Base-by-base conservation (phyloP, 805 yeast species). In the Saccharomycopsis selenospora region DNA sequence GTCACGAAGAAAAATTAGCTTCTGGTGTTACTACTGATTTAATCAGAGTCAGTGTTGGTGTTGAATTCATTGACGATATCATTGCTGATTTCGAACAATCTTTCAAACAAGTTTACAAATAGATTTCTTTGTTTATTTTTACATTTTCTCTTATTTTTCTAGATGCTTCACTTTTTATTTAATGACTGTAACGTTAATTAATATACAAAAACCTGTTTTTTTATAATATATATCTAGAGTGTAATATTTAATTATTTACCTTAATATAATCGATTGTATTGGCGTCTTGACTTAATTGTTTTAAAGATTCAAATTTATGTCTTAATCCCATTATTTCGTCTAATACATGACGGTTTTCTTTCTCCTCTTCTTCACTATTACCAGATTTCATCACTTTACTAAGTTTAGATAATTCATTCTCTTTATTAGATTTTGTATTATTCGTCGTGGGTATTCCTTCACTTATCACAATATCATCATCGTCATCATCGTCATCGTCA, bases 21-120 rank as follows among this genome's bases (percentile, higher is more conserved):
- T 74, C 95, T 44, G 97, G 97, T 67, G 97, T 91, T 50, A 77
- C 93, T 48, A 81, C 84, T 59, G 96, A 87, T 56, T 76, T 88
- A 61, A 80, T 91, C 59, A 82, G 99, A 71, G 82, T 88, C 41
- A 79, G 95, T 42, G 85, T 87, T 43, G 98, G 98, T 62, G 83
- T 88, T 47, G 98, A 90, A 71, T 81, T 77, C 65, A 84, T 89
- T 61, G 95, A 89, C 56, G 98, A 91, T 63, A 79, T 91, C 59
- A 85, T 89, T 66, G 87, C 69, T 14, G 98, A 91, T 66, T 82
- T 89, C 59, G 89, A 88, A 60, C 89, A 86, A 68, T 76, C 97
- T 29, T 86, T 93, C 22, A 47, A 46, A 38, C 42, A 36, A 8
- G 54, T 50, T 26, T 50, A 50, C 49, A 33, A 36, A 8, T 18